Evolutionary conservation across 164 flowering plant genomes (phyloP).

Genomic region (Litsea cubeba): DNA sequence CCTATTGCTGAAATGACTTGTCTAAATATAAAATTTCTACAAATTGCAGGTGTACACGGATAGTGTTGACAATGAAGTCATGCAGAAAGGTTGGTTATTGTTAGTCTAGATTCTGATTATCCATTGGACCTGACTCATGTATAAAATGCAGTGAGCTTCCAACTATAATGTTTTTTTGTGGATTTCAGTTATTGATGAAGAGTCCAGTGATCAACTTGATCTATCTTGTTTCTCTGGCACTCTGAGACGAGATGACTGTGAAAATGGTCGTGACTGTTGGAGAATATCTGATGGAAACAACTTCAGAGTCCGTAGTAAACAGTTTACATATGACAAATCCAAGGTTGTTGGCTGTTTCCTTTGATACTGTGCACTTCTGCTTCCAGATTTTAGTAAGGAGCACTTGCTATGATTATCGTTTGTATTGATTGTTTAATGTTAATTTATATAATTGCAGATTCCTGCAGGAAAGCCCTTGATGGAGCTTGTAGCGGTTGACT

Average conservation of each 20-base stretch:
- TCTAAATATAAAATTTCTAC: conserved; percentile 13
- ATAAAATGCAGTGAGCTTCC: conserved; percentile 7
- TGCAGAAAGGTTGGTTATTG: conserved; percentile 47
- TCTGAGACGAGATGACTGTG: conserved; percentile 70
- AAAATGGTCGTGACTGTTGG: conserved; percentile 91
- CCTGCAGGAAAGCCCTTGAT: conserved; percentile 89
- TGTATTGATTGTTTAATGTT: background rate
- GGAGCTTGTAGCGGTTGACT: conserved; percentile 99
- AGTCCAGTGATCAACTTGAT: conserved; percentile 63
- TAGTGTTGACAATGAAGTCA: conserved; percentile 43
- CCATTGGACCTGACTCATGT: background rate
- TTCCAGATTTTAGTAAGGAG: background rate
- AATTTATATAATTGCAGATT: conserved; percentile 35
- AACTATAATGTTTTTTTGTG: background rate
- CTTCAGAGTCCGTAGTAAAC: conserved; percentile 91
- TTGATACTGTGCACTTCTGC: conserved; percentile 1
- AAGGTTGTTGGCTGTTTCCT: conserved; percentile 43
- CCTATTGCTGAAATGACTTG: background rate
- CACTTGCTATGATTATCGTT: background rate
- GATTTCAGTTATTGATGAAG: conserved; percentile 62
- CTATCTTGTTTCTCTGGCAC: conserved; percentile 81
- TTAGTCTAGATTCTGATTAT: background rate
- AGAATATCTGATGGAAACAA: conserved; percentile 87
- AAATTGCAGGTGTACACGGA: conserved; percentile 43
- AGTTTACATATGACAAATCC: conserved; percentile 69